Percentiles rank a stretch among this genome's conserved stretches.
phyloP scores from a whole-genome alignment of 768 basidiomycete genomes.

The Stropharia rugosoannulata region DNA sequence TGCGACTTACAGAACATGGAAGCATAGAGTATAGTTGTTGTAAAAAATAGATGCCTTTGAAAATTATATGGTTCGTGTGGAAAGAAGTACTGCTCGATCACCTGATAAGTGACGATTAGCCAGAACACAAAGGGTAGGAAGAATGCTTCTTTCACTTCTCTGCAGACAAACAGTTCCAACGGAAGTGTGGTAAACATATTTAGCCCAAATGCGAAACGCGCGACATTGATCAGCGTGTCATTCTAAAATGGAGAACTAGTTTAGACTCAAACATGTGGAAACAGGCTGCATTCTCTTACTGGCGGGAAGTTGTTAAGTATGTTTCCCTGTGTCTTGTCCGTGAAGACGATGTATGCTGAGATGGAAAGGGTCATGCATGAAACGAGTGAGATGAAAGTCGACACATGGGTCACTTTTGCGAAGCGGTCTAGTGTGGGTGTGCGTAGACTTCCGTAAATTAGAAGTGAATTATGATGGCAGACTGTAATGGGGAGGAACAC shows the following conservation, averaged over 20 bases:
- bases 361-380: slow-evolving; percentile 85
- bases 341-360: slow-evolving; percentile 86
- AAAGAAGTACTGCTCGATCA: slow-evolving; percentile 96
- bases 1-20: slow-evolving; percentile 74
- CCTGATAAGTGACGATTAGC: slow-evolving; percentile 40
- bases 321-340: slow-evolving; percentile 91
- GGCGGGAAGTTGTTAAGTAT: slow-evolving; percentile 92
- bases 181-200: slow-evolving; percentile 99
- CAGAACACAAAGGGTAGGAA: neutral
- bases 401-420: slow-evolving; percentile 88
- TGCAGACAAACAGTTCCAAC: slow-evolving; percentile 93
- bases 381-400: slow-evolving; percentile 79
- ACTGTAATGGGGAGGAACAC: slow-evolving; percentile 42
- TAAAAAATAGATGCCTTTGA: slow-evolving; percentile 88
- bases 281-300: slow-evolving; percentile 35
- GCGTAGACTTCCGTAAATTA: slow-evolving; percentile 91
- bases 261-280: slow-evolving; percentile 2
- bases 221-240: slow-evolving; percentile 92
- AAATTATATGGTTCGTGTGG: slow-evolving; percentile 79
- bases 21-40: slow-evolving; percentile 76
- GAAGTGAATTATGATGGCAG: slow-evolving; percentile 95
- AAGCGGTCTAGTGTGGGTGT: slow-evolving; percentile 96
- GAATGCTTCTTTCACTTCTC: slow-evolving; percentile 59
- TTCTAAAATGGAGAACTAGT: slow-evolving; percentile 36
- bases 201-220: slow-evolving; percentile 89